Percentiles rank a stretch among this genome's conserved stretches.
phyloP scores from a whole-genome alignment of 306 rosid species.

The Quercus engelmannii region DNA sequence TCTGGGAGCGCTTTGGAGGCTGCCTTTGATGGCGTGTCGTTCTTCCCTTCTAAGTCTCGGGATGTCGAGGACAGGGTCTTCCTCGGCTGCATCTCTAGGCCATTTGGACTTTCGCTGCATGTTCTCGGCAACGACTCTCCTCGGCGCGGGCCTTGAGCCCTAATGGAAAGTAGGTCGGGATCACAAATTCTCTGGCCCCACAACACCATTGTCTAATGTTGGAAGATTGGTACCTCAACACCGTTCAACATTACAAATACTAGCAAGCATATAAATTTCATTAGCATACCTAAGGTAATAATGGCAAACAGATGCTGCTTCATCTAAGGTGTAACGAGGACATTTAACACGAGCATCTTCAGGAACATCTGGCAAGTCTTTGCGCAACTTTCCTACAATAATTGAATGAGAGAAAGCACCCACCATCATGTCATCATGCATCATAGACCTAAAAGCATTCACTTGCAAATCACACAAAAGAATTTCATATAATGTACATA shows the following conservation, averaged over 20 bases:
- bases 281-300: conserved; percentile 75
- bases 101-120: too few species aligned
- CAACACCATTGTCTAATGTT: not conserved
- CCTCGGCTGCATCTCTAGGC: too few species aligned
- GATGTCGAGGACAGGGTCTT: too few species aligned
- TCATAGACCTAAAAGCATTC: conserved; percentile 91
- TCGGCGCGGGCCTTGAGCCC: too few species aligned
- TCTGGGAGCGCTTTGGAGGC: too few species aligned
- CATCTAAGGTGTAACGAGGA: conserved; percentile 82
- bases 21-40: too few species aligned
- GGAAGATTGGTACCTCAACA: too few species aligned
- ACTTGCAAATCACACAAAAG: conserved; percentile 54
- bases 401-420: conserved; percentile 98
- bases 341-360: conserved; percentile 64
- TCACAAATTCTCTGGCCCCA: too few species aligned
- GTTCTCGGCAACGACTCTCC: too few species aligned
- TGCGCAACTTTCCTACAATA: conserved; percentile 87
- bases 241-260: conserved; percentile 5
- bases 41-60: too few species aligned
- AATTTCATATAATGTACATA: conserved; percentile 5
- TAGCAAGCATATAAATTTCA: conserved; percentile 2
- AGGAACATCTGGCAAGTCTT: conserved; percentile 92
- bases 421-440: conserved; percentile 87
- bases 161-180: too few species aligned
- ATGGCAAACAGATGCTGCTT: conserved; percentile 80